phyloP scores from a whole-genome alignment of 352 stramenopile species.

The Aphanomyces invadans region DNA sequence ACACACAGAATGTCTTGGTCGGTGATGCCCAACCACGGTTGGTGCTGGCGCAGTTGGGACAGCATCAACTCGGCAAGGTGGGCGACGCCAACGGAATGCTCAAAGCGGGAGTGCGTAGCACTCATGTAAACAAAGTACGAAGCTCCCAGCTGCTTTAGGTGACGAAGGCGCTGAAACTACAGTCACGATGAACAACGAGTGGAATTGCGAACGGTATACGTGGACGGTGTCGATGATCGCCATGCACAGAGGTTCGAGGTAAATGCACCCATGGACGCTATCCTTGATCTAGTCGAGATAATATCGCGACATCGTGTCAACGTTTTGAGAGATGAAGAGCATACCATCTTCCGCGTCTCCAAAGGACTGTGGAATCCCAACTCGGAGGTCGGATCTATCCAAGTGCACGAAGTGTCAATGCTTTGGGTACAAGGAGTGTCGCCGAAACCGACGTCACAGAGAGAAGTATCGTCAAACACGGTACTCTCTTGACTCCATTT shows the following conservation, averaged over 20 bases:
- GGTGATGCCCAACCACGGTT: conserved; percentile 86
- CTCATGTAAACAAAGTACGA: conserved; percentile 85
- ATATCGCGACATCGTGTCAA: too few species aligned
- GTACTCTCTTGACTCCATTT: conserved; percentile 21
- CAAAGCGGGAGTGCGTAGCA: conserved; percentile 68
- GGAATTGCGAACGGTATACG: conserved; percentile 26
- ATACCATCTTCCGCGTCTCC: conserved; percentile 21
- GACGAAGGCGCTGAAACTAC: conserved; percentile 91
- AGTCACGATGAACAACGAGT: neutral
- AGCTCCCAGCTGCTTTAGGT: conserved; percentile 91
- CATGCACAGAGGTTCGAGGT: conserved; percentile 75
- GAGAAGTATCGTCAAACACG: neutral
- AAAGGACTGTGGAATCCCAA: neutral
- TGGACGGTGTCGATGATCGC: conserved; percentile 73
- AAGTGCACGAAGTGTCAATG: neutral
- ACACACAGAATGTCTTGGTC: conserved; percentile 55
- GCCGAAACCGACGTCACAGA: neutral
- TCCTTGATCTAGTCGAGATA: conserved; percentile 57
- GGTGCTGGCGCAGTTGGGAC: conserved; percentile 56
- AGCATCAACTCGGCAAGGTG: conserved; percentile 88
- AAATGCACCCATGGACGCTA: conserved; percentile 66
- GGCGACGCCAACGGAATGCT: conserved; percentile 91
- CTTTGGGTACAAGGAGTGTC: neutral
- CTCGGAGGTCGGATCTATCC: neutral
- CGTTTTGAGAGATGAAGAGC: neutral